A percentile compares a stretch with the other conserved stretches of the same genome.
Evolutionary conservation across 345 rosid genomes (phyloP).

Genomic region (Bruguiera sexangula): DNA sequence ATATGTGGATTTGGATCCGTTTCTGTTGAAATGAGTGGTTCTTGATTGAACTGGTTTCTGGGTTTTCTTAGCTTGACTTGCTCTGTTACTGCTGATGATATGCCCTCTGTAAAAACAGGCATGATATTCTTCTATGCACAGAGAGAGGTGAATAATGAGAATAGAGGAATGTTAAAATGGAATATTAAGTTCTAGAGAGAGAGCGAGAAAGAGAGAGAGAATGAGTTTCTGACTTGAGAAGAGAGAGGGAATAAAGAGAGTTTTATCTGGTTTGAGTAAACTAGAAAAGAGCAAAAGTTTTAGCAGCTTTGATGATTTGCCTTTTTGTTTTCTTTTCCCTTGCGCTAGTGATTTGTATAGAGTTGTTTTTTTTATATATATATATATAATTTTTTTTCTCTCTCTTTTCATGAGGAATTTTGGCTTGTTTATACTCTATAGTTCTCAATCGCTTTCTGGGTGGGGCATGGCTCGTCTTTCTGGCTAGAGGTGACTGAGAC

Average conservation of each 20-base stretch:
- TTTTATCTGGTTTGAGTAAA: neutral
- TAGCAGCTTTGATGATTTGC: neutral
- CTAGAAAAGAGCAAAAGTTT: slow-evolving; percentile 11
- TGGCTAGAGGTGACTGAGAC: slow-evolving; percentile 15
- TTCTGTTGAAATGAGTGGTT: slow-evolving; percentile 10
- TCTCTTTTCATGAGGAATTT: neutral
- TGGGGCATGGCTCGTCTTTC: slow-evolving; percentile 35
- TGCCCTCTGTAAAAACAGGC: slow-evolving; percentile 47
- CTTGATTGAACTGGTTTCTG: slow-evolving; percentile 37
- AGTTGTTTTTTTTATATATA: neutral
- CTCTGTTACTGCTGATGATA: slow-evolving; percentile 43
- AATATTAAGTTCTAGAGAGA: neutral
- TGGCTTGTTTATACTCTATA: neutral
- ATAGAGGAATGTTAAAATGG: neutral
- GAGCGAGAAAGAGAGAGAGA: slow-evolving; percentile 9
- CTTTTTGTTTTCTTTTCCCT: neutral
- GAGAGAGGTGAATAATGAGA: neutral
- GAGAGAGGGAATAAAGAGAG: too few relatives aligned
- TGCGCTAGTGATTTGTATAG: neutral
- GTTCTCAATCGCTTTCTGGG: slow-evolving; percentile 22
- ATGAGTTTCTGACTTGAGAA: neutral
- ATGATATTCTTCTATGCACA: slow-evolving; percentile 23
- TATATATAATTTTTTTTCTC: neutral
- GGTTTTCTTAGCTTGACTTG: slow-evolving; percentile 47
- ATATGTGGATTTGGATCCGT: slow-evolving; percentile 42